Base-by-base conservation (phyloP, 164 flowering plant species). In the Paratinospora sagittata region DNA sequence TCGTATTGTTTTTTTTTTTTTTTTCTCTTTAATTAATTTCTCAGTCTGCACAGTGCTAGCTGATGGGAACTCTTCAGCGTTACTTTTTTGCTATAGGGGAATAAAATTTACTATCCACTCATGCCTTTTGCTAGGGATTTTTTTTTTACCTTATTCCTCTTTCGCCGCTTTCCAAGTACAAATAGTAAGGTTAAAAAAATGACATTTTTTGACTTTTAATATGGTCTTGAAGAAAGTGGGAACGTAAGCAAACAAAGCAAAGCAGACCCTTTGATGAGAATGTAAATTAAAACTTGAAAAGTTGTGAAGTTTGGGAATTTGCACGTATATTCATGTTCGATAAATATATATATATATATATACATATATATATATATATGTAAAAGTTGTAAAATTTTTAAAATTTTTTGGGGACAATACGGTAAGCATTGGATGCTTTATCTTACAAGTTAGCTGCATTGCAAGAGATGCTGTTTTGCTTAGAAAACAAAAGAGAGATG, bases 381-480 rank as follows among this genome's bases (percentile, higher is more conserved):
- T 17, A 23, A 8, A 69, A 69, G 63, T 67, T 66, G 11, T 69
- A n/a, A n/a, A n/a, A n/a, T n/a, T n/a, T n/a, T n/a, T 16, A n/a
- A n/a, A n/a, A n/a, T n/a, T n/a, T n/a, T n/a, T n/a, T n/a, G n/a
- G n/a, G 45, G 68, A 30, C 68, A 65, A 37, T 52, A 19, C n/a
- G 21, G 21, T 16, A 73, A 63, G 78, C 84, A 81, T 84, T 70
- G 85, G 87, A 84, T 84, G 79, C 85, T 76, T n/a, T n/a, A n/a
- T n/a, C 55, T 57, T 57, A 27, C 61, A 70, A 70, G 76, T 41
- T 66, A 62, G 80, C 66, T 70, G 63, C n/a, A 55, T 58, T 57
- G 43, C 9, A 2, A 61, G 66, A 75, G 57, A 72, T 70, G 68
- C 47, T 33, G 61, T 65, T 52, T n/a, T 66, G 39, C 19, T 27